Percentiles rank a stretch among this genome's conserved stretches.
phyloP scores from a whole-genome alignment of 495 filamentous ascomycete genomes.

The Immersiella caudata region DNA sequence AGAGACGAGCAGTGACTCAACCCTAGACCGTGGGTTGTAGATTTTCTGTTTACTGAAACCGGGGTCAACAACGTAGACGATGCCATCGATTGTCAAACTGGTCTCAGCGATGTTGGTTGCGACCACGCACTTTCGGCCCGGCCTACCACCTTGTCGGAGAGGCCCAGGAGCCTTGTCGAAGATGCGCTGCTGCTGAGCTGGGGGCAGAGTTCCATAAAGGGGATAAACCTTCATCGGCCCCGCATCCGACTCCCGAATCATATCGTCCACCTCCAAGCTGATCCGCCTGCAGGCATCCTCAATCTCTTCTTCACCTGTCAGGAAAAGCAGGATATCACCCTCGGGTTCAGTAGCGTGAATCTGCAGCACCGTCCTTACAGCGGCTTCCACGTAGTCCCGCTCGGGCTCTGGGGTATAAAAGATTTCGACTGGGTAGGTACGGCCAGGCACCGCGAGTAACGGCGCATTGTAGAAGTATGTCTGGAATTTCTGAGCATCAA shows the following conservation, averaged over 20 bases:
- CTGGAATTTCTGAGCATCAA: conserved; percentile 98
- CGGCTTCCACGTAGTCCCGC: conserved; percentile 94
- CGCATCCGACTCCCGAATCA: conserved; percentile 84
- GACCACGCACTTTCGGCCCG: conserved; percentile 93
- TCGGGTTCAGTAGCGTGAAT: conserved; percentile 92
- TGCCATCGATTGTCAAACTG: conserved; percentile 95
- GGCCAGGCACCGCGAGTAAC: conserved; percentile 88
- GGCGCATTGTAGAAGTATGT: conserved; percentile 96
- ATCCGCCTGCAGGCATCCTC: conserved; percentile 96
- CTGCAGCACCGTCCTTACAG: conserved; percentile 90
- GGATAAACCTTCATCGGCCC: conserved; percentile 90
- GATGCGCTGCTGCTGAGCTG: conserved; percentile 89
- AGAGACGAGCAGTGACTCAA: conserved; percentile 93
- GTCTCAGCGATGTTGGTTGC: conserved; percentile 99
- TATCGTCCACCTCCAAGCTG: conserved; percentile 83
- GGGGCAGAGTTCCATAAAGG: conserved; percentile 91
- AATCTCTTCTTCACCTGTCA: conserved; percentile 99
- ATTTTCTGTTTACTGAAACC: conserved; percentile 99
- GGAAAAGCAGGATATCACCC: conserved; percentile 92
- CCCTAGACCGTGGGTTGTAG: conserved; percentile 94
- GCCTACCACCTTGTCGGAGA: conserved; percentile 70
- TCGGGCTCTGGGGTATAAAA: conserved; percentile 98
- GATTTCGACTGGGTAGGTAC: conserved; percentile 96
- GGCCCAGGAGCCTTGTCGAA: conserved; percentile 86
- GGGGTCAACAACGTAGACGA: conserved; percentile 98